Evolutionary conservation across 2,329 filamentous ascomycete genomes (phyloP), one percentile per base, ranked within the genome.

Genomic region (Paramyrothecium roridum): DNA sequence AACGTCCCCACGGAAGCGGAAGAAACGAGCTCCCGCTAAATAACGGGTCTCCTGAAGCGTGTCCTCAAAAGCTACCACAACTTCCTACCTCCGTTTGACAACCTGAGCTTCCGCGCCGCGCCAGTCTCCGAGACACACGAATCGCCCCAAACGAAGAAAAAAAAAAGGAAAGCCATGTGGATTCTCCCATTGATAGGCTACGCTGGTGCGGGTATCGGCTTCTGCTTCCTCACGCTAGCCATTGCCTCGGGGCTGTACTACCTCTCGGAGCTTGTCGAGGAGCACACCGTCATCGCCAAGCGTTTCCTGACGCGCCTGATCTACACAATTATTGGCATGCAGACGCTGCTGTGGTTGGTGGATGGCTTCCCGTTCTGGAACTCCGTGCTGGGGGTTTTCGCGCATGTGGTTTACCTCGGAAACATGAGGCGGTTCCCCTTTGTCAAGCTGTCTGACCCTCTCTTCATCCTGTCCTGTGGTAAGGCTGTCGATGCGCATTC

Each of bases 221-320:
- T 99, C 78, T 86, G 85, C 67, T 98, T 99, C 76, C 80, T 99
- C 63, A 98, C 95, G 20, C 81, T 99, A 58, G 92, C 93, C 55
- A 98, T 99, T 69, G 95, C 95, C 43, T 97, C 92, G n/a, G 95
- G 95, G 40, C 86, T 99, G 23, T 99, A 99, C 78, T 99, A 99
- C 73, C 88, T 99, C 53, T 97, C 93, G 22, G 95, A 99, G 73
- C 86, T 98, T 16, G 95, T 99, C 58, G 95, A 99, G 76, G 95
- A 99, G 73, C 93, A 99, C 70, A 97, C 93, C 3, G 93, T 98
- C 12, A 75, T 96, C 59, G 90, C 93, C 13, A 96, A 96, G 70
- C 90, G 88, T 55, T 78, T 97, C n/a, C 80, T 99, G 52, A 89
- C 84, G 34, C 87, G 85, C 46, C 80, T 98, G 54, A 97, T 98